These are phyloP conservation scores for Ammopiptanthus mongolicus DNA, from an alignment of 306 rosid species.

Conservation along the genomic window DNA sequence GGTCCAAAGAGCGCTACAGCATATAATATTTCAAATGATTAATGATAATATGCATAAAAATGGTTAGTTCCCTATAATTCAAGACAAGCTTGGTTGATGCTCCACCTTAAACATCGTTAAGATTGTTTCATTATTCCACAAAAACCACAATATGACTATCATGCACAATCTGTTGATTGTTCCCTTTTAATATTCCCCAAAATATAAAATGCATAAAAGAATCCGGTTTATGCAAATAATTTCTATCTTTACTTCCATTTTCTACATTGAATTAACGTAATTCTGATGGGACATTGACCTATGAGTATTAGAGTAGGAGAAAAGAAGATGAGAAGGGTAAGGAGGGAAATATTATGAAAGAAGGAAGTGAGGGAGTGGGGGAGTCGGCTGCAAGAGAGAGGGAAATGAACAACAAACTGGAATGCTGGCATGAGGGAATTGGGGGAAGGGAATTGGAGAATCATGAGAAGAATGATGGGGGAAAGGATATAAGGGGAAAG, in stretches of 20 bases:
- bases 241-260: not conserved
- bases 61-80: not conserved
- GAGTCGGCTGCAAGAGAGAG: too few relatives aligned
- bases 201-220: not conserved
- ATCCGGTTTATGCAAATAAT: not conserved
- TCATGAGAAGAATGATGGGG: too few relatives aligned
- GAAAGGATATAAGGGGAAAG: too few relatives aligned
- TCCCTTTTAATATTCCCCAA: not conserved
- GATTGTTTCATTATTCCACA: constrained; percentile 8
- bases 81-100: not conserved
- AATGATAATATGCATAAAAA: not conserved
- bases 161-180: not conserved
- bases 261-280: too few relatives aligned
- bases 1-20: not conserved
- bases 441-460: too few relatives aligned
- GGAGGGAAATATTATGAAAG: too few relatives aligned
- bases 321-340: too few relatives aligned
- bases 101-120: not conserved
- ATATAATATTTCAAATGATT: not conserved
- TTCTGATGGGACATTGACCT: too few relatives aligned
- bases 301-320: too few relatives aligned
- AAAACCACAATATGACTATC: not conserved
- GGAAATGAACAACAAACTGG: too few relatives aligned
- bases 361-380: too few relatives aligned
- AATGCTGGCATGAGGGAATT: too few relatives aligned